Conservation (phyloP, 1,284 basidiomycete species). For the Heterobasidion occidentale region DNA sequence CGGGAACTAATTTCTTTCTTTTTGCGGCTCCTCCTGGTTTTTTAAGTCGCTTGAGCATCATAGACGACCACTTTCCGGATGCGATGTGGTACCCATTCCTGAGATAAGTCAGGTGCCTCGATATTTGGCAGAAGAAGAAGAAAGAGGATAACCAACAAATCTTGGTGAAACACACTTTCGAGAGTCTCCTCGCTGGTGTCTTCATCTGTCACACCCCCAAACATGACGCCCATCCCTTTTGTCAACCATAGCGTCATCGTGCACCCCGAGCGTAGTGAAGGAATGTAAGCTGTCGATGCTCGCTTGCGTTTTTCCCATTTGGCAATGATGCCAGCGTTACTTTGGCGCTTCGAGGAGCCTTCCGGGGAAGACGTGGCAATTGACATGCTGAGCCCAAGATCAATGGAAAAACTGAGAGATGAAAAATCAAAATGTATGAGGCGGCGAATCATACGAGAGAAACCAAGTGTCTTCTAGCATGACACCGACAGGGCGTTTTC, state of each 20-base stretch:
- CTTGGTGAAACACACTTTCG: slow-evolving; percentile 82
- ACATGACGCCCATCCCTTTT: slow-evolving; percentile 71
- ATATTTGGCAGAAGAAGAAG: not conserved
- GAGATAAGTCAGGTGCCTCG: not conserved
- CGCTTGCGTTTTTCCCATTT: slow-evolving; percentile 85
- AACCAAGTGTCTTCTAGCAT: slow-evolving; percentile 93
- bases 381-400: slow-evolving; percentile 23
- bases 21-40: slow-evolving; percentile 12
- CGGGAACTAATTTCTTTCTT: slow-evolving; percentile 3
- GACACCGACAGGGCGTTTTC: slow-evolving; percentile 79
- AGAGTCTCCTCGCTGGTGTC: slow-evolving; percentile 83
- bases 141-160: slow-evolving; percentile 44
- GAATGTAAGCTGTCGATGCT: slow-evolving; percentile 63
- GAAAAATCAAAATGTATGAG: not conserved
- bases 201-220: slow-evolving; percentile 89
- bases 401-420: not conserved
- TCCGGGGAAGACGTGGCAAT: slow-evolving; percentile 10
- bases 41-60: slow-evolving; percentile 67
- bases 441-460: slow-evolving; percentile 44
- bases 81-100: slow-evolving; percentile 78
- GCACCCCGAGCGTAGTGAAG: slow-evolving; percentile 68
- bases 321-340: slow-evolving; percentile 7
- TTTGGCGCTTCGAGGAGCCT: slow-evolving; percentile 16
- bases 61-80: slow-evolving; percentile 75
- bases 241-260: slow-evolving; percentile 79